Evolutionary conservation across 148 eudicot genomes (phyloP).

Genomic region (Fagopyrum tataricum): DNA sequence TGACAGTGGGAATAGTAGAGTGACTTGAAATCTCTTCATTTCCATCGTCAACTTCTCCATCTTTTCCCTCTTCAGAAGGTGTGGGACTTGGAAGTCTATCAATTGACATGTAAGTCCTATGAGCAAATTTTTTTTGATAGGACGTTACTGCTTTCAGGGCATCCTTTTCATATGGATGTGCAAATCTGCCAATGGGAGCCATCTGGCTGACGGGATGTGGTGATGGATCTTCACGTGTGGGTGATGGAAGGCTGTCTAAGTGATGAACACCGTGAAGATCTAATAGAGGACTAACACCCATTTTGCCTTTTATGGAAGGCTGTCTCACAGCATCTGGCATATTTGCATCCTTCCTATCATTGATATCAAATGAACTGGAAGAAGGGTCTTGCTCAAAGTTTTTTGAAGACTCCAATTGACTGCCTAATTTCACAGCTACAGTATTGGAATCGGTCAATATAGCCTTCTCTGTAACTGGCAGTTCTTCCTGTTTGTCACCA

Average conservation of each 20-base stretch:
- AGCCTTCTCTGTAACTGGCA: slow-evolving; percentile 28
- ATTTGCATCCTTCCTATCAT: slow-evolving; percentile 17
- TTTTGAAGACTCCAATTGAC: slow-evolving; percentile 19
- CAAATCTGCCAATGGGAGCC: slow-evolving; percentile 16
- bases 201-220: slow-evolving; percentile 25
- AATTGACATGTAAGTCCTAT: slow-evolving; percentile 38
- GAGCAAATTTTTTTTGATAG: slow-evolving; percentile 88
- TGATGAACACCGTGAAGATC: slow-evolving; percentile 90
- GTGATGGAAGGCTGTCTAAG: slow-evolving; percentile 89
- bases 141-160: slow-evolving; percentile 77
- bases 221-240: slow-evolving; percentile 53
- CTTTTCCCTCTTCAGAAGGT: slow-evolving; percentile 73
- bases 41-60: slow-evolving; percentile 42
- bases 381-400: slow-evolving; percentile 2
- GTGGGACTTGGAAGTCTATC: slow-evolving; percentile 95
- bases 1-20: slow-evolving; percentile 18
- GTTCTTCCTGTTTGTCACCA: slow-evolving; percentile 31
- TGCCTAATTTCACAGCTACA: slow-evolving; percentile 26
- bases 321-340: slow-evolving; percentile 26
- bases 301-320: slow-evolving; percentile 41
- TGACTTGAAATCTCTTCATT: slow-evolving; percentile 67
- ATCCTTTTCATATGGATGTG: slow-evolving; percentile 82
- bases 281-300: slow-evolving; percentile 47
- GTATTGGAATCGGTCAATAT: slow-evolving; percentile 43
- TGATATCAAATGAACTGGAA: neutral